Conservation (phyloP, 225 moss, liverwort and hornwort genomes). For the Bryoerythrophyllum caledonicum region DNA sequence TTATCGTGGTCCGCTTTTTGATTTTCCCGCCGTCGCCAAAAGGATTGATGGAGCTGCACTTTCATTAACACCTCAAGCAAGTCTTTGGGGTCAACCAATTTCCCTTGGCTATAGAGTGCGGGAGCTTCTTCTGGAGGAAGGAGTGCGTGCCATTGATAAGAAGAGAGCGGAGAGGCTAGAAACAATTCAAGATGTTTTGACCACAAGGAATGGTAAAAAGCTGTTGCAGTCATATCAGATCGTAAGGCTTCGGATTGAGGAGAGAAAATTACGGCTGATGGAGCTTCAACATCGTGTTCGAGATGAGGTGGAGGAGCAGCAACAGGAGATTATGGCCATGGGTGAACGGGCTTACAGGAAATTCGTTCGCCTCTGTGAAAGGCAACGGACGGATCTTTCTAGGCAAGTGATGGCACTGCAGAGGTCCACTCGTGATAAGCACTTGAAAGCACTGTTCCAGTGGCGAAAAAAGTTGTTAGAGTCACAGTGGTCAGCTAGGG, state of each 20-base stretch:
- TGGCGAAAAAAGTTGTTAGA: slow-evolving; percentile 98
- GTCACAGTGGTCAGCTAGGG: slow-evolving; percentile 89
- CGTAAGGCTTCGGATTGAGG: slow-evolving; percentile 85
- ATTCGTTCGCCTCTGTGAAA: slow-evolving; percentile 96
- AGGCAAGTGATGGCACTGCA: slow-evolving; percentile 80
- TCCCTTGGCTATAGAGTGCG: slow-evolving; percentile 87
- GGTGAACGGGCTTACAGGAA: slow-evolving; percentile 97
- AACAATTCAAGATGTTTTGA: slow-evolving; percentile 58
- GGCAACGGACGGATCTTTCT: slow-evolving; percentile 76
- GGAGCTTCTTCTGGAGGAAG: slow-evolving; percentile 88
- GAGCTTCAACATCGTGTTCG: slow-evolving; percentile 88
- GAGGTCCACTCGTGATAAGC: slow-evolving; percentile 81
- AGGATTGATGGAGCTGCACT: slow-evolving; percentile 67
- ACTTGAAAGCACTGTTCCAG: slow-evolving; percentile 80
- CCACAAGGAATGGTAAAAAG: slow-evolving; percentile 57
- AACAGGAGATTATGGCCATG: slow-evolving; percentile 99
- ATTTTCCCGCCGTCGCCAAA: slow-evolving; percentile 72
- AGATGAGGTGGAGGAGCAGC: slow-evolving; percentile 98
- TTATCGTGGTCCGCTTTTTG: slow-evolving; percentile 85
- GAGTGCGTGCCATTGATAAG: slow-evolving; percentile 84
- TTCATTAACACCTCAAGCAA: slow-evolving; percentile 60
- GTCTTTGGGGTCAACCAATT: slow-evolving; percentile 80
- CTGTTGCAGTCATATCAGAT: slow-evolving; percentile 62
- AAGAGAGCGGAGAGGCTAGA: slow-evolving; percentile 74
- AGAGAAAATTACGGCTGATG: slow-evolving; percentile 87